These are phyloP conservation scores for Kwoniella dejecticola DNA, from an alignment of 768 basidiomycete genomes.

Conservation along the genomic window DNA sequence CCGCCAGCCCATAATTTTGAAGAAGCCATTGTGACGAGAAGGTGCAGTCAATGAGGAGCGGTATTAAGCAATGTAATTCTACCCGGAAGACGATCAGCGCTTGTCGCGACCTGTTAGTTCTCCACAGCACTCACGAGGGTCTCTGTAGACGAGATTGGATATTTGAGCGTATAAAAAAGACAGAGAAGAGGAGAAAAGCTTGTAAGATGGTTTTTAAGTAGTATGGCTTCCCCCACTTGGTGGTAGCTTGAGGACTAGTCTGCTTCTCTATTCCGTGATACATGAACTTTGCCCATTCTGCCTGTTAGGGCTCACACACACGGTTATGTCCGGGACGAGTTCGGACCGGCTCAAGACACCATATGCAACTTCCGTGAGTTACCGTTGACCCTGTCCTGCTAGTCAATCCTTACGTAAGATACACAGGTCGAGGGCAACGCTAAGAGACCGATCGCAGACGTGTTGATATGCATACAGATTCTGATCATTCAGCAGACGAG, in stretches of 20 bases:
- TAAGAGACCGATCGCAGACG: too few species aligned
- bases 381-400: not conserved
- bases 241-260: not conserved
- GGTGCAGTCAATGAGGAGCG: not conserved
- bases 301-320: not conserved
- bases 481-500: too few species aligned
- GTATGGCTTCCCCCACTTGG: not conserved
- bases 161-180: too few species aligned
- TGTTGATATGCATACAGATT: too few species aligned
- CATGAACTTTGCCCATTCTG: too few species aligned
- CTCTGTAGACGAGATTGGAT: too few species aligned
- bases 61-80: not conserved
- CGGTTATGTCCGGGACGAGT: constrained; percentile 1
- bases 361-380: not conserved
- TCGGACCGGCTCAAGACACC: not conserved
- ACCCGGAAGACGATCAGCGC: too few species aligned
- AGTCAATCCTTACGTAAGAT: too few species aligned
- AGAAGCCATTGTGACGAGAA: constrained; percentile 15
- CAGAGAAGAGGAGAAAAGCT: not conserved
- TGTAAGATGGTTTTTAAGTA: not conserved
- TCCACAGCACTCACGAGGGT: too few species aligned
- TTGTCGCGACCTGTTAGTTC: too few species aligned
- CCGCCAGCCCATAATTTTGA: constrained; percentile 61
- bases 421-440: too few species aligned
- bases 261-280: not conserved